Base-by-base conservation (phyloP, 345 rosid genomes). In the Reutealis trisperma region DNA sequence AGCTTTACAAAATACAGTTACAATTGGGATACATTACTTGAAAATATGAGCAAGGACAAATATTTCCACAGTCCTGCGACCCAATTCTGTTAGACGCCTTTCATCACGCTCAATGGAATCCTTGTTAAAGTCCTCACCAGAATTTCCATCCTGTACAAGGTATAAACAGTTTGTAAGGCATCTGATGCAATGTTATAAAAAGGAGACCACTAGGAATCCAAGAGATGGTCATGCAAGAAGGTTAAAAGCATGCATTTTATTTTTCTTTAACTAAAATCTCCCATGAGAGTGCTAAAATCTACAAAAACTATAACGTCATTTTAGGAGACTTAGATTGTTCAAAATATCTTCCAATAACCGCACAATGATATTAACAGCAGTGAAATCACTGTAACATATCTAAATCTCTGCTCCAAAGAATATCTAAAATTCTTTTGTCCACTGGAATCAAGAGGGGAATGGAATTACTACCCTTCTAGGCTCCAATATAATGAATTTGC, bases 31-130 rank as follows among this genome's bases (percentile, higher is more conserved):
- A 77, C 54, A 78, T 68, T 83, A 95, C 99, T 96, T 89, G 88
- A 93, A 95, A 75, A 95, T 95, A 81, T 93, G 97, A 27, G 90
- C 87, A 70, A 95, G 96, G 62, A 87, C 94, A 95, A 90, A 92
- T 80, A 88, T 90, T 85, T 95, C 99, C 81, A 95, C 86, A 0
- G 98, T 92, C 80, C 95, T 86, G 66, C 97, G 93, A 67, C 98
- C 99, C 81, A 93, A 76, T 77, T 93, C 99, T 24, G 96, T 93
- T 67, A 95, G 91, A 64, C 92, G 93, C 81, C 90, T 93, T 87
- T 95, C 99, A 87, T 95, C 98, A 66, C 88, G 89, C 79, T 85
- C 93, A 82, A 86, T 79, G 45, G 91, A 85, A 86, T 94, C 97
- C 85, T 86, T 90, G 85, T 79, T 89, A 75, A 85, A 88, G 75